Conservation (phyloP, 306 rosid genomes). For the Spatholobus suberectus region DNA sequence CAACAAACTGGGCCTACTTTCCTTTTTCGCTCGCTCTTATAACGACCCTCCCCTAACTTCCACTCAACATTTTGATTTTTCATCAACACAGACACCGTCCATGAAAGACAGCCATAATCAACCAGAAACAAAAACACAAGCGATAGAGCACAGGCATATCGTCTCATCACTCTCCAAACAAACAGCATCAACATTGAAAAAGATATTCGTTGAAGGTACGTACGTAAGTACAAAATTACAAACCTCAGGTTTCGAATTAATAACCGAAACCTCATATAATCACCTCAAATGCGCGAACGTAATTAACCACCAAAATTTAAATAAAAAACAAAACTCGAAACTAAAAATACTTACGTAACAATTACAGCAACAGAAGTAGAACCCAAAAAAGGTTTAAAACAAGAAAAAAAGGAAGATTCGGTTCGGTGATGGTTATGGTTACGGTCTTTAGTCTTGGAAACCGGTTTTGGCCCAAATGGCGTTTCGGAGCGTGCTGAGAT, state of each 20-base stretch:
- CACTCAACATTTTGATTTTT: not conserved
- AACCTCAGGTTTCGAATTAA: conserved; percentile 22
- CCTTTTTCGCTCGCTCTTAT: not conserved
- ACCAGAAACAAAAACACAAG: not conserved
- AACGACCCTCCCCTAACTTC: conserved; percentile 4
- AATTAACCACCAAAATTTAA: not conserved
- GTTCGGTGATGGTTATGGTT: not conserved
- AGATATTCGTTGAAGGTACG: not conserved
- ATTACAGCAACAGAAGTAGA: not conserved
- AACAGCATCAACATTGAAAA: not conserved
- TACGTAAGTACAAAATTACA: not conserved
- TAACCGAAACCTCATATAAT: not conserved
- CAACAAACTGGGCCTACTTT: conserved; percentile 23
- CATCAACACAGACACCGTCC: not conserved
- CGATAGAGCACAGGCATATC: not conserved
- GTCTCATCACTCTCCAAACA: not conserved
- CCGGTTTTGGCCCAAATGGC: conserved; percentile 91
- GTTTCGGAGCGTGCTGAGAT: conserved; percentile 80
- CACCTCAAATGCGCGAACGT: not conserved
- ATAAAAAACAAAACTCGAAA: not conserved
- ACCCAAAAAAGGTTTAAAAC: too few species aligned
- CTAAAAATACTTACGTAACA: not conserved
- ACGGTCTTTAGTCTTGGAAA: conserved; percentile 57
- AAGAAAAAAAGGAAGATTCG: not conserved
- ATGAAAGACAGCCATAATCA: not conserved